Evolutionary conservation across 1,284 basidiomycete species (phyloP), one percentile per base, ranked within the genome.

Genomic region (Ustilago esculenta): DNA sequence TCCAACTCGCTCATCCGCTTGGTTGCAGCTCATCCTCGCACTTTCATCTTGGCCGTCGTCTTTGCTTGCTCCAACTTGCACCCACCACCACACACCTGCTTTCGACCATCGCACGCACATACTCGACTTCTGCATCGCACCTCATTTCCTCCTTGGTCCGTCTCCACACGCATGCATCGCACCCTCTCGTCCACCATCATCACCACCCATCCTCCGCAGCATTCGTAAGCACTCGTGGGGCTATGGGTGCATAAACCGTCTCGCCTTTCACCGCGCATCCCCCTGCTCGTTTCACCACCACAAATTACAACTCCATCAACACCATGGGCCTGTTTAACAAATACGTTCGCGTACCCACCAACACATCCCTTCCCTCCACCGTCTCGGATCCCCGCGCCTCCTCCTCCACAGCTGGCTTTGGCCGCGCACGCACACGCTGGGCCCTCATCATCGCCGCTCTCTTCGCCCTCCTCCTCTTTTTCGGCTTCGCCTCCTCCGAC

Each of bases 401-500:
- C 8, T 50, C 49, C 0, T 24, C 65, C 1, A 25, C 35, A 0
- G 17, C 42, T 11, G 59, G 47, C 9, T 70, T 73, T n/a, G 72
- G 72, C 7, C 56, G 68, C 3, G 72, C 72, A 29, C 45, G 72
- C 3, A 69, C 60, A 17, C 35, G 72, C 18, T 74, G 72, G 72
- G 64, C 64, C 3, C 45, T 70, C 25, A 72, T 71, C 15, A 53
- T 15, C 10, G 35, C 41, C 1, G 60, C 58, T 2, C 14, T 55
- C 17, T 36, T 71, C 40, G 25, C 52, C 5, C 40, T 72, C 5
- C 34, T 72, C 15, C 48, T 73, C 15, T 64, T 71, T 42, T 57
- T 73, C 21, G 63, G 51, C 5, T 35, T 67, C 35, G 36, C 46
- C 6, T 54, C 61, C 2, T 58, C 66, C 25, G 56, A 69, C 29